Conservation (phyloP, 106 monocot genomes). For the Allium fistulosum region DNA sequence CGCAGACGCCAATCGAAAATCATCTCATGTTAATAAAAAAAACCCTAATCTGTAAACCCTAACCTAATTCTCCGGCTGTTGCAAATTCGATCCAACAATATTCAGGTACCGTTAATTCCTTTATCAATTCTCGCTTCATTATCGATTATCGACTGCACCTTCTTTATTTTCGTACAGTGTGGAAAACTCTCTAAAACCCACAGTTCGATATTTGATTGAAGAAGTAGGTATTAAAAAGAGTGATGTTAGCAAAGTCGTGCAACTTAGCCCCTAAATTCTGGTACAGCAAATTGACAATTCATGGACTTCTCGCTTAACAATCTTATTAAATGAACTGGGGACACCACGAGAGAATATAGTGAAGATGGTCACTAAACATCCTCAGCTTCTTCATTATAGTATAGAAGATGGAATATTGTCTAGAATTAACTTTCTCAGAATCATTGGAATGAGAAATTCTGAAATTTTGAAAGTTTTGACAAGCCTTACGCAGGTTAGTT, state of each 20-base stretch:
- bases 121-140: too few relatives aligned
- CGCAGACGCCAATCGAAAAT: too few relatives aligned
- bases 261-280: conserved; percentile 90
- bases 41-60: too few relatives aligned
- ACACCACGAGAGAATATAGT: conserved; percentile 79
- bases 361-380: conserved; percentile 94
- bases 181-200: conserved; percentile 65
- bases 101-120: too few relatives aligned
- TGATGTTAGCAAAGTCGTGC: conserved; percentile 82
- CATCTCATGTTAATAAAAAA: too few relatives aligned
- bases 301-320: conserved; percentile 61
- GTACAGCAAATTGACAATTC: conserved; percentile 77
- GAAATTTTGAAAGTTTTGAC: conserved; percentile 92
- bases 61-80: too few relatives aligned
- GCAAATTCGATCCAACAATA: too few relatives aligned
- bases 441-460: conserved; percentile 76
- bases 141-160: too few relatives aligned
- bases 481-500: conserved; percentile 70
- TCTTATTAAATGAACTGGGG: conserved; percentile 77
- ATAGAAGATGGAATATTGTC: conserved; percentile 90
- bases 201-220: conserved; percentile 77
- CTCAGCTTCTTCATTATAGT: conserved; percentile 94
- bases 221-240: conserved; percentile 82
- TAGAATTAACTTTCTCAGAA: conserved; percentile 90
- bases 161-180: too few relatives aligned